Evolutionary conservation across 2,329 filamentous ascomycete species (phyloP).

Genomic region (Talaromyces islandicus): DNA sequence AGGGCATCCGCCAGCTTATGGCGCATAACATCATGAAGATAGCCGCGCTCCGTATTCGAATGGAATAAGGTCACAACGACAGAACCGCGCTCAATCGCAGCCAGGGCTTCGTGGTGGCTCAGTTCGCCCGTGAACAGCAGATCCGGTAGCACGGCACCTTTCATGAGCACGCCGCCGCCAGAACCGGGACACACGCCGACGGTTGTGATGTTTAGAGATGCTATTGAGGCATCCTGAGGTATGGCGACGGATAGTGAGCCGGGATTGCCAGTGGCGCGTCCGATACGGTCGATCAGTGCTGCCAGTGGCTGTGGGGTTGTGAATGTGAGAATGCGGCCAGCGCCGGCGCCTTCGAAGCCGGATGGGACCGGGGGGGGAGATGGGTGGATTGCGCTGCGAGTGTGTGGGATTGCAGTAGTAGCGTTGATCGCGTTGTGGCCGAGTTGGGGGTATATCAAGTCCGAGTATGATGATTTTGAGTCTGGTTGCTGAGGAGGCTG

Average conservation of each 20-base stretch:
- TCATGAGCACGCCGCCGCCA: conserved; percentile 67
- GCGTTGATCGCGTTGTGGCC: conserved; percentile 17
- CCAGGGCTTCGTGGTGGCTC: conserved; percentile 84
- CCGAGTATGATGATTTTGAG: conserved; percentile 25
- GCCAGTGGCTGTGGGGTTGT: conserved; percentile 46
- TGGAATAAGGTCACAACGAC: conserved; percentile 84
- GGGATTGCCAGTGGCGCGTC: conserved; percentile 59
- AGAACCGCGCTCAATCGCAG: conserved; percentile 75
- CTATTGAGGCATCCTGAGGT: conserved; percentile 51
- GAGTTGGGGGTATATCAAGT: conserved; percentile 33
- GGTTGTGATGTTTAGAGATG: conserved; percentile 55
- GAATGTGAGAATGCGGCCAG: conserved; percentile 57
- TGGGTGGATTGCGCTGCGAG: conserved; percentile 49
- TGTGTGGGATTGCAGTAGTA: conserved; percentile 42
- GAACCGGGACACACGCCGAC: conserved; percentile 88
- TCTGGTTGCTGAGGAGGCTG: not conserved
- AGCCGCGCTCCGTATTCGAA: conserved; percentile 85
- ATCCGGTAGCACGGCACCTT: conserved; percentile 56
- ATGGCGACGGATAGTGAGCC: conserved; percentile 59
- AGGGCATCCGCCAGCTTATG: conserved; percentile 58
- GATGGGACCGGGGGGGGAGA: conserved; percentile 30
- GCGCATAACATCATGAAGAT: conserved; percentile 66
- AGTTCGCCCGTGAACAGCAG: conserved; percentile 88
- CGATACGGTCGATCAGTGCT: conserved; percentile 57
- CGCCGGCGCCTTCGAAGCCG: conserved; percentile 49